phyloP scores from a whole-genome alignment of 2,329 filamentous ascomycete genomes.

The Penicillium janthinellum region DNA sequence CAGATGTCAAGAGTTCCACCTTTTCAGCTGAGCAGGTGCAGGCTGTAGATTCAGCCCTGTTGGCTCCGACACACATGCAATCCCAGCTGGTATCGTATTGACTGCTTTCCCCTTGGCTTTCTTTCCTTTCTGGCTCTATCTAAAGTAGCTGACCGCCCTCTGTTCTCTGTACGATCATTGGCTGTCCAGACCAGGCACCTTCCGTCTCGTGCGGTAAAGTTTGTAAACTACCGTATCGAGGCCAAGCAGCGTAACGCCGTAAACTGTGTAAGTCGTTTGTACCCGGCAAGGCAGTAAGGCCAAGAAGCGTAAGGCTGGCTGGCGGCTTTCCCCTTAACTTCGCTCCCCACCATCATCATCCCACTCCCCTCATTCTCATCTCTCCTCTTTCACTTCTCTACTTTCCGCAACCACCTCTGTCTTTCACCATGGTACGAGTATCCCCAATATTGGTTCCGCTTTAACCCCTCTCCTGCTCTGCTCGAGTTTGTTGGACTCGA shows the following conservation, averaged over 20 bases:
- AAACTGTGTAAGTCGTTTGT: conserved; percentile 4
- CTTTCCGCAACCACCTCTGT: conserved; percentile 4
- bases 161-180: neutral
- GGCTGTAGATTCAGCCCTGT: neutral
- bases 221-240: neutral
- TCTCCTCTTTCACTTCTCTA: conserved; percentile 12
- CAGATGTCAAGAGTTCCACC: conserved; percentile 3
- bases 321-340: conserved; percentile 25
- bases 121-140: neutral
- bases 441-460: neutral
- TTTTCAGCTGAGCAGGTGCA: conserved; percentile 10
- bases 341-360: conserved; percentile 23
- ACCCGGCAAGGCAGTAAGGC: conserved; percentile 10
- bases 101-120: neutral
- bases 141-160: neutral
- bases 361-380: conserved; percentile 18
- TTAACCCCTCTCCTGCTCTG: conserved; percentile 10
- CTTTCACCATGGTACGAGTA: conserved; percentile 37
- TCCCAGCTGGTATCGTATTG: conserved; percentile 18
- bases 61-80: neutral
- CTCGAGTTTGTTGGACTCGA: conserved; percentile 13
- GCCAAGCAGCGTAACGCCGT: neutral
- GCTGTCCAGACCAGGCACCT: neutral
- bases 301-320: conserved; percentile 27
- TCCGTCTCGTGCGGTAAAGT: neutral